phyloP scores from a whole-genome alignment of 2,329 filamentous ascomycete genomes.

The Fusarium burgessii region DNA sequence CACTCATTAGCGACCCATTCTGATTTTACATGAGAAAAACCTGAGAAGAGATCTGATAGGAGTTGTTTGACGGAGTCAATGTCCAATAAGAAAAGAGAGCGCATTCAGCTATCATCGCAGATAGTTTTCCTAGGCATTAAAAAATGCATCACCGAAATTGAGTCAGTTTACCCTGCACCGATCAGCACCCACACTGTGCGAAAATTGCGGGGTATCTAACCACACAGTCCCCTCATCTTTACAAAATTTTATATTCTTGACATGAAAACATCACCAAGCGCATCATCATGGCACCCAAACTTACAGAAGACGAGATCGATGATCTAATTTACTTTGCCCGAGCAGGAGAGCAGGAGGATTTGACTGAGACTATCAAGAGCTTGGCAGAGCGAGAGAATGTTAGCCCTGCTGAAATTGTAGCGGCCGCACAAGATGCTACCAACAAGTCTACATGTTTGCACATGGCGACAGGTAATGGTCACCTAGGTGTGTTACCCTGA shows the following conservation, averaged over 20 bases:
- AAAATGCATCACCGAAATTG: background rate
- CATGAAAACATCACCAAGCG: conserved; percentile 25
- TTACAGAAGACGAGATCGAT: conserved; percentile 85
- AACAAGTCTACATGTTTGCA: conserved; percentile 84
- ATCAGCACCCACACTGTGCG: conserved; percentile 49
- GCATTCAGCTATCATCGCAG: background rate
- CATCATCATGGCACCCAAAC: conserved; percentile 60
- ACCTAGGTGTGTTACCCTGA: conserved; percentile 69
- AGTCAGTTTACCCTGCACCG: conserved; percentile 41
- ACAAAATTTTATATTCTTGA: conserved; percentile 49
- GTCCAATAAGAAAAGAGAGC: no score
- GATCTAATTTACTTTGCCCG: conserved; percentile 92
- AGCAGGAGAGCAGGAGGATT: conserved; percentile 77
- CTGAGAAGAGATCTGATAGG: background rate
- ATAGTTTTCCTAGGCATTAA: no score
- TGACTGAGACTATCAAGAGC: conserved; percentile 68
- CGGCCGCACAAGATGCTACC: conserved; percentile 77
- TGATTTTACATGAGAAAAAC: background rate
- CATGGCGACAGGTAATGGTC: conserved; percentile 93
- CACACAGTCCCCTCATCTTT: conserved; percentile 56
- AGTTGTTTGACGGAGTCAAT: no score
- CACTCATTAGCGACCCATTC: conserved; percentile 3
- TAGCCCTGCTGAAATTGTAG: conserved; percentile 72
- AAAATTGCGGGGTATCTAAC: conserved; percentile 50
- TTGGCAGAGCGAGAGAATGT: conserved; percentile 72